Percentiles rank a stretch among this genome's conserved stretches.
These are phyloP conservation scores for Lasiosphaeria ovina DNA, from an alignment of 495 filamentous ascomycete species.

Conservation along the genomic window DNA sequence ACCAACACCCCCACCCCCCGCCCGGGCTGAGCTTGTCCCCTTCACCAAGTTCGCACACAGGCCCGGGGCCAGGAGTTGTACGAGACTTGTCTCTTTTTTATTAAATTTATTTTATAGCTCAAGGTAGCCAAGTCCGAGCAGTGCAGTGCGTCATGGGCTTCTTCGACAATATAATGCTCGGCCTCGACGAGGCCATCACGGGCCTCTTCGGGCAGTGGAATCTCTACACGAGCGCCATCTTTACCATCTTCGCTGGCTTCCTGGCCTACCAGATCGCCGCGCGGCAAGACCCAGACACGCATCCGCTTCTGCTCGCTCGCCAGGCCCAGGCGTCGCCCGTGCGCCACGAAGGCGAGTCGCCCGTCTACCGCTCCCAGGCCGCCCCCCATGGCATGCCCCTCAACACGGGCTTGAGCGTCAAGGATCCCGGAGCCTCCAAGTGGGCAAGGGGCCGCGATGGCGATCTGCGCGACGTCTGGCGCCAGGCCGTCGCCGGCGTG, in stretches of 20 bases:
- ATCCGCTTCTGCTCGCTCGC: slow-evolving; percentile 84
- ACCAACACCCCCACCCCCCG: neutral
- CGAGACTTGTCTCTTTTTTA: neutral
- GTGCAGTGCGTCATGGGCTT: slow-evolving; percentile 19
- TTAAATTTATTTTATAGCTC: neutral
- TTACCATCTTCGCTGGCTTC: slow-evolving; percentile 55
- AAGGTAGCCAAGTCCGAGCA: neutral
- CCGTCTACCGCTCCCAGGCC: slow-evolving; percentile 74
- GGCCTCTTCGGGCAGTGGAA: slow-evolving; percentile 76
- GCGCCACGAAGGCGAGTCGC: slow-evolving; percentile 78
- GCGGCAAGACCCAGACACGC: slow-evolving; percentile 73
- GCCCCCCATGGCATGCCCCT: slow-evolving; percentile 84
- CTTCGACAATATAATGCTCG: slow-evolving; percentile 50
- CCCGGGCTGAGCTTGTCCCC: neutral
- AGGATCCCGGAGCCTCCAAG: slow-evolving; percentile 74
- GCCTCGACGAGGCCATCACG: slow-evolving; percentile 67
- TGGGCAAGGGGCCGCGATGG: slow-evolving; percentile 82
- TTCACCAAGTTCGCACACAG: neutral
- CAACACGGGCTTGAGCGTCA: slow-evolving; percentile 78
- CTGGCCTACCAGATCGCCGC: slow-evolving; percentile 53
- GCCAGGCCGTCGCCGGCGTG: slow-evolving; percentile 63
- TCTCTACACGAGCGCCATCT: slow-evolving; percentile 64
- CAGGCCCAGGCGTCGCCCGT: slow-evolving; percentile 77
- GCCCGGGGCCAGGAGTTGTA: neutral
- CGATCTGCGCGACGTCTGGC: slow-evolving; percentile 92